Evolutionary conservation across 2,329 filamentous ascomycete species (phyloP), one percentile per base, ranked within the genome.

Genomic region (Aureobasidium melanogenum): DNA sequence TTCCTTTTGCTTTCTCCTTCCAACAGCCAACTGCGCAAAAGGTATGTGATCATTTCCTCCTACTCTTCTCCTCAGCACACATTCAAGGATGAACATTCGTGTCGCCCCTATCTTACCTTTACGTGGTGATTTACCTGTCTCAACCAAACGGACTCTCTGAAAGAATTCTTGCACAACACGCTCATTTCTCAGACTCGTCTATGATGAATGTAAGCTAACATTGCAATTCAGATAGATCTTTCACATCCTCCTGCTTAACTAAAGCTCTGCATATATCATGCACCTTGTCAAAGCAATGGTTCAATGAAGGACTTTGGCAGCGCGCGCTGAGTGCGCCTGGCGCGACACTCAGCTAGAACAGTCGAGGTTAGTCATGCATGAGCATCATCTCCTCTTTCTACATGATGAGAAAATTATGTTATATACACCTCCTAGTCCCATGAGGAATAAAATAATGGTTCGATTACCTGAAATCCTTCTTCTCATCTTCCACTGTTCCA

Each of bases 61-160:
- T 47, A 28, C n/a, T 32, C 34, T 41, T 24, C 34, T 39, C 14
- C 39, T 14, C 52, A 44, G 36, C 39, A 56, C 39, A 56, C 52
- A 44, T 52, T 60, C 51, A 62, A 62, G 51, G 81, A 84, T 84
- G 82, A 84, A 79, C 76, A 75, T 57, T 62, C 60, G 63, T 84
- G 81, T 84, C 82, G 82, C 82, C 82, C 82, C 82, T 84, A 84
- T 83, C 82, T 77, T 76, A 83, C 80, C 72, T 64, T 75, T 65
- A 70, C 67, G 71, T 84, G 82, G 80, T 83, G 81, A 84, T 76
- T 78, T 79, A 82, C 80, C 79, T 80, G 81, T 83, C 80, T 76
- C 72, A 78, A 67, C 81, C 81, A 83, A 84, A 83, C 79, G 79
- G 80, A 83, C 80, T 73, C 73, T 74, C 80, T 82, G 80, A 82